Percentiles rank a stretch among this genome's conserved stretches.
These are phyloP conservation scores for Bullera alba DNA, from an alignment of 768 basidiomycete species.

Conservation along the genomic window DNA sequence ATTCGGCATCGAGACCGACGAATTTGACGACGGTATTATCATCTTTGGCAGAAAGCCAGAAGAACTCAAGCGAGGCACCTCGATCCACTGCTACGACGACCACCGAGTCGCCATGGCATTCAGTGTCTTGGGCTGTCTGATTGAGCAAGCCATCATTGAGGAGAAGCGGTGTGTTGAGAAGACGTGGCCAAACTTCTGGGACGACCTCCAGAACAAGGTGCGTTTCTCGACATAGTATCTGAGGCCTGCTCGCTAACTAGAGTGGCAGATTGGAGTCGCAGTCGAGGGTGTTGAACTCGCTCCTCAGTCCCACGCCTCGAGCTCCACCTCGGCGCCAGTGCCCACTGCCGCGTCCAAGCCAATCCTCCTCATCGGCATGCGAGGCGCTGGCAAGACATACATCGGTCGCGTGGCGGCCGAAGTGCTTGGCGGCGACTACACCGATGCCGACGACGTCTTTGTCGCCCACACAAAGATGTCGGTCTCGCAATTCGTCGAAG, in stretches of 20 bases:
- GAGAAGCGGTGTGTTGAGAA: conserved; percentile 98
- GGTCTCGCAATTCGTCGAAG: conserved; percentile 69
- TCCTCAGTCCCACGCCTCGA: conserved; percentile 49
- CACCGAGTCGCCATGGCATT: conserved; percentile 99
- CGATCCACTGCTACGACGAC: conserved; percentile 93
- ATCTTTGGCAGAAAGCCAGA: conserved; percentile 68
- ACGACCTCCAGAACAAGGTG: conserved; percentile 91
- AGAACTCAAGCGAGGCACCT: conserved; percentile 62
- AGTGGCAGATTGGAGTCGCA: conserved; percentile 75
- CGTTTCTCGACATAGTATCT: conserved; percentile 8
- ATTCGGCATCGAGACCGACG: conserved; percentile 86
- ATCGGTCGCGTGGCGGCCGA: conserved; percentile 71
- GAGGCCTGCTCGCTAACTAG: not conserved
- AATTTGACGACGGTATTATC: conserved; percentile 87
- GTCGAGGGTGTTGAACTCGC: conserved; percentile 76
- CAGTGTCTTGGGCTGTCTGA: conserved; percentile 70
- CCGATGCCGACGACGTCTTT: conserved; percentile 83
- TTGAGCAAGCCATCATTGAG: conserved; percentile 72
- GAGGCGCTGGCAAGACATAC: conserved; percentile 90
- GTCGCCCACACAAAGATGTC: conserved; percentile 57
- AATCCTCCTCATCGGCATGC: conserved; percentile 85
- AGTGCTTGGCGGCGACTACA: conserved; percentile 62
- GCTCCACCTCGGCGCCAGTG: conserved; percentile 42
- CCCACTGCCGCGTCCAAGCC: conserved; percentile 34
- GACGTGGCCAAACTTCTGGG: conserved; percentile 99